Conservation (phyloP, 164 flowering plant genomes). For the Berberis thunbergii region DNA sequence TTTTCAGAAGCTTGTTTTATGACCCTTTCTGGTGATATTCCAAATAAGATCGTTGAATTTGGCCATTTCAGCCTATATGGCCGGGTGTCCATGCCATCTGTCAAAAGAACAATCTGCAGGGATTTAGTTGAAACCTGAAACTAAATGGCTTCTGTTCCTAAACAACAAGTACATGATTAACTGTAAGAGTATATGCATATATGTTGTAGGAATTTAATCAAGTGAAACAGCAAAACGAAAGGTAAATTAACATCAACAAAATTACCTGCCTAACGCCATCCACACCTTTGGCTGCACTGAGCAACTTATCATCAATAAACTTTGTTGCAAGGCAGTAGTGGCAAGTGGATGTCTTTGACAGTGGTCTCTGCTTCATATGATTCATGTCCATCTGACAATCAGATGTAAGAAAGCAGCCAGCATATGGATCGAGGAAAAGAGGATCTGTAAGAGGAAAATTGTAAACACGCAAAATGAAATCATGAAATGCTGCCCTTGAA, state of each 20-base stretch:
- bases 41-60: constrained; percentile 57
- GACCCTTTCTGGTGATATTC: constrained; percentile 54
- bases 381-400: constrained; percentile 13
- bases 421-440: constrained; percentile 70
- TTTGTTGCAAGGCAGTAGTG: constrained; percentile 75
- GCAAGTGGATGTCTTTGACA: constrained; percentile 12
- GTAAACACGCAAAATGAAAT: no score
- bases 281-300: constrained; percentile 23
- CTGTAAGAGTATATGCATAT: background rate
- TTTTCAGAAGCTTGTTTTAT: constrained; percentile 40
- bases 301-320: constrained; percentile 76
- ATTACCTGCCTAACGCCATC: constrained; percentile 75
- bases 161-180: no score
- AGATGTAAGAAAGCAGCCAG: constrained; percentile 47
- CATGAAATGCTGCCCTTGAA: no score
- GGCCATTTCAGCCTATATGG: constrained; percentile 88
- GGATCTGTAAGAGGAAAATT: no score
- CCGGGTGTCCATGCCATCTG: constrained; percentile 41
- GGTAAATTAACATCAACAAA: background rate
- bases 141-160: background rate
- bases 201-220: background rate
- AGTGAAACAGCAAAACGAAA: no score
- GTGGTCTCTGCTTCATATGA: constrained; percentile 8
- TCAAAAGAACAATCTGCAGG: constrained; percentile 69
- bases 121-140: constrained; percentile 11